These are phyloP conservation scores for Fragaria vesca DNA, from an alignment of 306 rosid genomes.

Conservation along the genomic window DNA sequence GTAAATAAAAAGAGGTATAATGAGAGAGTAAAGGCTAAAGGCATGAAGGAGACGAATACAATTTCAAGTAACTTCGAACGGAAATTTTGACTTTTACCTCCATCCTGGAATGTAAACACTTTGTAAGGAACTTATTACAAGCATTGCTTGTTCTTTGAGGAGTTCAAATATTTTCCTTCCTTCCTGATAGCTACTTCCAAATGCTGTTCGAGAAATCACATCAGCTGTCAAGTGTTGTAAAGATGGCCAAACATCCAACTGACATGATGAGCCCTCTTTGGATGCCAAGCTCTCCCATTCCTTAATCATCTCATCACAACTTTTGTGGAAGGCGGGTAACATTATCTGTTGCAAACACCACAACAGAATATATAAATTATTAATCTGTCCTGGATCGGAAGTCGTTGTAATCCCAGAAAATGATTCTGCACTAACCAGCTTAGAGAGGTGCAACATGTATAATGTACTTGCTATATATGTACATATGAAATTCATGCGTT, in stretches of 20 bases:
- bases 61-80: background rate
- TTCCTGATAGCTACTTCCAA: conserved; percentile 44
- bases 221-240: conserved; percentile 24
- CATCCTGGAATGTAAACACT: conserved; percentile 24
- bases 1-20: background rate
- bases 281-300: conserved; percentile 20
- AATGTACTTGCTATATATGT: no score
- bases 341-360: background rate
- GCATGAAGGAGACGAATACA: background rate
- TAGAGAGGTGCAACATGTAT: background rate
- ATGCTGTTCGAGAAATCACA: conserved; percentile 43
- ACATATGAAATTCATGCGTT: background rate
- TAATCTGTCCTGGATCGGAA: background rate
- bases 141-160: conserved; percentile 12
- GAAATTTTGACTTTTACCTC: background rate
- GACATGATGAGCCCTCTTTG: background rate
- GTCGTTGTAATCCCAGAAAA: background rate
- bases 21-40: background rate
- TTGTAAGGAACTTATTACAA: background rate
- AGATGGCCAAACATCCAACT: conserved; percentile 27
- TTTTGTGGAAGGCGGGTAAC: conserved; percentile 19
- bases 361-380: background rate
- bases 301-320: conserved; percentile 26
- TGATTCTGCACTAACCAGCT: background rate
- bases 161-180: conserved; percentile 37